Evolutionary conservation across 495 filamentous ascomycete species (phyloP).

Genomic region (Talaromyces adpressus): DNA sequence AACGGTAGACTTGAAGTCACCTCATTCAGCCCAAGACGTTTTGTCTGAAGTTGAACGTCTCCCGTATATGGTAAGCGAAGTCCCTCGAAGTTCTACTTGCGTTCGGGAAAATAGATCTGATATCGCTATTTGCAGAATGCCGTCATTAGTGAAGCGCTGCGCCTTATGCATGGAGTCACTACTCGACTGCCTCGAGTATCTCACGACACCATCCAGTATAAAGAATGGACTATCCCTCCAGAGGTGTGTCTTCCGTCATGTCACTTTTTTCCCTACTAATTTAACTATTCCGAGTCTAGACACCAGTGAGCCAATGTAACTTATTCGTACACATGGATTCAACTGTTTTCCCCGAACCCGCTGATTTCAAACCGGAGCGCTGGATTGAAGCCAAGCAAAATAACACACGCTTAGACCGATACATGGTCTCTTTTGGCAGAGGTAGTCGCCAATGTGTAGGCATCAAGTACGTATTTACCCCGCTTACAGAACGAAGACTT

Average conservation of each 20-base stretch:
- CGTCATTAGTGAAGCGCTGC: constrained; percentile 31
- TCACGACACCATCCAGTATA: constrained; percentile 23
- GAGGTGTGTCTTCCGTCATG: constrained; percentile 8
- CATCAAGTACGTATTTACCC: constrained; percentile 18
- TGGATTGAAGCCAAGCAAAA: constrained; percentile 27
- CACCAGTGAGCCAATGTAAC: constrained; percentile 33
- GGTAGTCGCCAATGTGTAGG: constrained; percentile 21
- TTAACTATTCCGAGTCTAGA: constrained; percentile 18
- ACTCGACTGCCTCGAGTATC: constrained; percentile 28
- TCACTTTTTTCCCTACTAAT: constrained; percentile 13
- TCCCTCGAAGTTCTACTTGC: not conserved
- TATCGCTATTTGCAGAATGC: constrained; percentile 17
- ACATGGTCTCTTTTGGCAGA: constrained; percentile 20
- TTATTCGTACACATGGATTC: constrained; percentile 34
- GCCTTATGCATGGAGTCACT: constrained; percentile 36
- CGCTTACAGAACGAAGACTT: not conserved
- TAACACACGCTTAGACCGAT: constrained; percentile 13
- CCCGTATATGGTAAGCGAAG: constrained; percentile 32
- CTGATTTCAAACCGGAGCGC: constrained; percentile 35
- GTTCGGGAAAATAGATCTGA: not conserved
- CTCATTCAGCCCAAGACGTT: not conserved
- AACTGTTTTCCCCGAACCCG: constrained; percentile 31
- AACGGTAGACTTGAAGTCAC: constrained; percentile 17
- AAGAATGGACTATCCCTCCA: constrained; percentile 19
- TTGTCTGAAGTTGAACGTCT: constrained; percentile 32